Percentiles rank a stretch among this genome's conserved stretches.
phyloP scores from a whole-genome alignment of 225 moss, liverwort and hornwort genomes.

The Pseudisothecium myosuroides region DNA sequence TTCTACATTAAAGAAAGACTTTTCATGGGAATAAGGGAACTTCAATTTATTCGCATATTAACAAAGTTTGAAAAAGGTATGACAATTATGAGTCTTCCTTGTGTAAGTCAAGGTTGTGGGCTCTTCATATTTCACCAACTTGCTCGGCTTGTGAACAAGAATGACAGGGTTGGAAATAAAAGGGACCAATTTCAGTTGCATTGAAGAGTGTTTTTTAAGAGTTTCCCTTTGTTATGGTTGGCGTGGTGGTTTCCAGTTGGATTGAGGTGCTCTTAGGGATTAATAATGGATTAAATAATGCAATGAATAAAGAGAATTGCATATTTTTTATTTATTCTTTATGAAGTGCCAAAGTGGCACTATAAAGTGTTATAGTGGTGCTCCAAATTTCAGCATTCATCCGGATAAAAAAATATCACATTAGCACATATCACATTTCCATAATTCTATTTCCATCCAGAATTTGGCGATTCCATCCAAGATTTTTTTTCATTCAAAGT shows the following conservation, averaged over 20 bases:
- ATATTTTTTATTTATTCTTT: no score
- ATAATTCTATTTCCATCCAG: no score
- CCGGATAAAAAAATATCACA: no score
- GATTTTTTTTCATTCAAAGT: no score
- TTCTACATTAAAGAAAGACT: no score
- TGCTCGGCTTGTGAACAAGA: rapidly evolving
- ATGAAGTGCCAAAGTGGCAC: no score
- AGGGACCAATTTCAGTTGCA: rapidly evolving
- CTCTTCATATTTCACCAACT: not conserved
- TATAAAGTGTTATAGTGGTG: no score
- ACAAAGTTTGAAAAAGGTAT: not conserved
- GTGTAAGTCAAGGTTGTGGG: rapidly evolving
- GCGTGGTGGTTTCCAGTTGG: rapidly evolving
- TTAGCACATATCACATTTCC: no score
- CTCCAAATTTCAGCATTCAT: no score
- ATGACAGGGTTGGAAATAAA: rapidly evolving
- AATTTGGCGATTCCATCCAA: no score
- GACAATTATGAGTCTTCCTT: not conserved
- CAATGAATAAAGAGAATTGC: no score
- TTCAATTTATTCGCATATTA: not conserved
- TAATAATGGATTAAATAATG: no score
- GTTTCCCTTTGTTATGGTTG: not conserved
- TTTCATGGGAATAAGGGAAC: not conserved
- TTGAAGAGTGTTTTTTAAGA: not conserved
- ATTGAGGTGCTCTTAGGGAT: rapidly evolving